Percentiles rank a stretch among this genome's conserved stretches.
Conservation (phyloP, 495 filamentous ascomycete species). For the Beverwykella pulmonaria region DNA sequence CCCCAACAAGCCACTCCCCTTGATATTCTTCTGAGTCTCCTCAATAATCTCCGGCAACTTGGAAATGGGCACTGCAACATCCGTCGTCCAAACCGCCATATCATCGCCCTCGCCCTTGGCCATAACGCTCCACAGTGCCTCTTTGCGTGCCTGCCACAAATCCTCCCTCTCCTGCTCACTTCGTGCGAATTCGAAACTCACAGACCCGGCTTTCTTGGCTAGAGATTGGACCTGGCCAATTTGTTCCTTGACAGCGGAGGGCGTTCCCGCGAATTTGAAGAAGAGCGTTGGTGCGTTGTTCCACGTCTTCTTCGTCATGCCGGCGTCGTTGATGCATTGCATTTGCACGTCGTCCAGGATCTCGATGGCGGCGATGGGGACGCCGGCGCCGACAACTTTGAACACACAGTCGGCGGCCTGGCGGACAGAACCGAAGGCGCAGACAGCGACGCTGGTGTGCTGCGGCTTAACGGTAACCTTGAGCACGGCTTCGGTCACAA, state of each 20-base stretch:
- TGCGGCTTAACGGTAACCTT: slow-evolving; percentile 81
- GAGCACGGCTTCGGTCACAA: slow-evolving; percentile 83
- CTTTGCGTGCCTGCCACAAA: slow-evolving; percentile 86
- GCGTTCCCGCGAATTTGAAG: slow-evolving; percentile 90
- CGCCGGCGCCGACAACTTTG: slow-evolving; percentile 73
- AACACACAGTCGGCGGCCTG: slow-evolving; percentile 81
- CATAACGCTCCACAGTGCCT: slow-evolving; percentile 79
- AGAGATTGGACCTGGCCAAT: slow-evolving; percentile 70
- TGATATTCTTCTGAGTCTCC: slow-evolving; percentile 73
- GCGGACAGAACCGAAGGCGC: slow-evolving; percentile 74
- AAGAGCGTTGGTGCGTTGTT: slow-evolving; percentile 83
- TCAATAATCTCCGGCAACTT: slow-evolving; percentile 75
- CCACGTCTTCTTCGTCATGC: slow-evolving; percentile 72
- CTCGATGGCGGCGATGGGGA: slow-evolving; percentile 87
- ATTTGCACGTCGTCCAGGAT: slow-evolving; percentile 94
- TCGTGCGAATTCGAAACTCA: slow-evolving; percentile 78
- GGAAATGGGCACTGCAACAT: slow-evolving; percentile 80
- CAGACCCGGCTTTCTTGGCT: slow-evolving; percentile 62
- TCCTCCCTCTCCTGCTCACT: slow-evolving; percentile 69
- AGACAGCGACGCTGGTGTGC: slow-evolving; percentile 79
- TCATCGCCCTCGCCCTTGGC: slow-evolving; percentile 58
- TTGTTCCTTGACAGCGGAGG: slow-evolving; percentile 77
- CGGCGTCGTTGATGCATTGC: slow-evolving; percentile 82
- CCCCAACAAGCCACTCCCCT: slow-evolving; percentile 64
- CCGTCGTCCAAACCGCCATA: slow-evolving; percentile 79